Conservation (phyloP, 2,329 filamentous ascomycete genomes). For the Calonectria hongkongensis region DNA sequence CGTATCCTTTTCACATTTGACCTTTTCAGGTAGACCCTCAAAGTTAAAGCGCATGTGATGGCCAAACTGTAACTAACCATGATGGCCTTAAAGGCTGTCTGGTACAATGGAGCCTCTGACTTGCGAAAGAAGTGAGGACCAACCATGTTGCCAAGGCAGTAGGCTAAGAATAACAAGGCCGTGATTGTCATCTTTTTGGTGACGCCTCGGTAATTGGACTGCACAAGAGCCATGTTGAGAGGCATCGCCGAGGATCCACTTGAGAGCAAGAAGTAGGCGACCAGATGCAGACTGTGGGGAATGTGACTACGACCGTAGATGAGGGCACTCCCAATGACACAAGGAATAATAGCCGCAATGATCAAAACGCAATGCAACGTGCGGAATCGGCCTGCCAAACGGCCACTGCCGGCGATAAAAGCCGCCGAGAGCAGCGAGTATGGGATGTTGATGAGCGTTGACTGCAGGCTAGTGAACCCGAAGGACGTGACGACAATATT, state of each 20-base stretch:
- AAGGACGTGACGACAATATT: conserved; percentile 75
- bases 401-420: conserved; percentile 69
- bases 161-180: conserved; percentile 72
- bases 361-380: conserved; percentile 72
- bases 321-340: conserved; percentile 71
- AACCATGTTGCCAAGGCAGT: conserved; percentile 74
- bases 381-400: conserved; percentile 70
- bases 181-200: conserved; percentile 78
- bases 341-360: conserved; percentile 68
- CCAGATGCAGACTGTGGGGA: conserved; percentile 67
- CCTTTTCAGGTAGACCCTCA: conserved; percentile 69
- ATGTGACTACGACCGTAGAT: conserved; percentile 69
- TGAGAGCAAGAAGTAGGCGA: conserved; percentile 75
- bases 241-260: conserved; percentile 73
- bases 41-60: conserved; percentile 63
- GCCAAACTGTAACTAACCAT: conserved; percentile 74
- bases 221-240: conserved; percentile 72
- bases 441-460: conserved; percentile 75
- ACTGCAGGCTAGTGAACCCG: conserved; percentile 72
- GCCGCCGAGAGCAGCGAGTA: conserved; percentile 71
- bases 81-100: conserved; percentile 73
- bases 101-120: conserved; percentile 69
- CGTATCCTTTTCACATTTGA: conserved; percentile 65
- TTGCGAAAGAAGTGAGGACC: conserved; percentile 74
- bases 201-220: conserved; percentile 73